phyloP scores from a whole-genome alignment of 192 early-diverging fungal genomes.

The Funneliformis mosseae region DNA sequence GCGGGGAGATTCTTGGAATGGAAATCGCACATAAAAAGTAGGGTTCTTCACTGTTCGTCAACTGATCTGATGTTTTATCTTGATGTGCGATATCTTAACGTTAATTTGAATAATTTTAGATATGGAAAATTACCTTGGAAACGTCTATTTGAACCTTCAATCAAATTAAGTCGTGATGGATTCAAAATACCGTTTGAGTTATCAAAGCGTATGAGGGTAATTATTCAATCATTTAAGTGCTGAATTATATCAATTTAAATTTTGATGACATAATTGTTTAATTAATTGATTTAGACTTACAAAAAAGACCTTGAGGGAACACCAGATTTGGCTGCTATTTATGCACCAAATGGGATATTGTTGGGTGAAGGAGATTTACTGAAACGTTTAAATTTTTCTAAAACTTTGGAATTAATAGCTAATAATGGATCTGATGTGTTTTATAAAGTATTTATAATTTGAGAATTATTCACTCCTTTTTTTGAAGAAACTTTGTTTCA shows the following conservation, averaged over 20 bases:
- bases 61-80: background rate
- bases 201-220: slow-evolving; percentile 41
- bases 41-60: background rate
- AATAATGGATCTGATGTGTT: slow-evolving; percentile 60
- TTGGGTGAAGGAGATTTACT: slow-evolving; percentile 70
- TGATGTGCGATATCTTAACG: background rate
- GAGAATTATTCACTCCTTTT: slow-evolving; percentile 20
- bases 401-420: slow-evolving; percentile 67
- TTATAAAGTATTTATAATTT: slow-evolving; percentile 45
- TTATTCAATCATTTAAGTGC: background rate
- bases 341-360: slow-evolving; percentile 72
- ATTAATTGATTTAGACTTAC: slow-evolving; percentile 11
- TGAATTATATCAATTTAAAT: background rate
- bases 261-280: background rate
- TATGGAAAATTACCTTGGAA: slow-evolving; percentile 86
- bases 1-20: slow-evolving; percentile 88
- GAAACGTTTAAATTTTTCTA: slow-evolving; percentile 57
- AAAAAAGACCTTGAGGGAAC: slow-evolving; percentile 32
- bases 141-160: slow-evolving; percentile 74
- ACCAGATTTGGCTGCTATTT: slow-evolving; percentile 52
- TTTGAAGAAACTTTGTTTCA: slow-evolving; percentile 31
- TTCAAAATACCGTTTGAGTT: slow-evolving; percentile 59
- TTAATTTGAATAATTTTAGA: slow-evolving; percentile 26
- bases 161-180: slow-evolving; percentile 76
- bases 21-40: slow-evolving; percentile 73